phyloP scores from a whole-genome alignment of 1,284 basidiomycete species.

The Ustilago loliicola region DNA sequence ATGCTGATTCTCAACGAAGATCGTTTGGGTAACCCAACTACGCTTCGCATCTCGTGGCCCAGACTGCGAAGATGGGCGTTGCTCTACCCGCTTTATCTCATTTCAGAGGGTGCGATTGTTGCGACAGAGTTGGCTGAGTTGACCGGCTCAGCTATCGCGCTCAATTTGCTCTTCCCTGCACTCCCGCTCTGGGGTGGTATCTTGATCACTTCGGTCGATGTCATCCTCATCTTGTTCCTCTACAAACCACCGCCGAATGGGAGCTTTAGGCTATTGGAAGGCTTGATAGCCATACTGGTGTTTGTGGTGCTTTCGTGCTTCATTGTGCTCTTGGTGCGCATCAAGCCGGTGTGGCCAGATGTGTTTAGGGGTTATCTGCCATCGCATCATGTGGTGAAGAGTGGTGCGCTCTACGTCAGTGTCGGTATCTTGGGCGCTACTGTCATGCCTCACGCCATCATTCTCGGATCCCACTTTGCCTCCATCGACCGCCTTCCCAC shows the following conservation, averaged over 20 bases:
- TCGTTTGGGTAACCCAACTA: slow-evolving; percentile 61
- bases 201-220: slow-evolving; percentile 85
- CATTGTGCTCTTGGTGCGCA: slow-evolving; percentile 81
- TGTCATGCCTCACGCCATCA: slow-evolving; percentile 87
- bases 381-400: slow-evolving; percentile 75
- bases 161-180: slow-evolving; percentile 83
- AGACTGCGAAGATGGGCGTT: slow-evolving; percentile 73
- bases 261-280: slow-evolving; percentile 75
- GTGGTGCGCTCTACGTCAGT: slow-evolving; percentile 80
- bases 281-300: slow-evolving; percentile 77
- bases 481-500: slow-evolving; percentile 57
- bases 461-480: slow-evolving; percentile 81
- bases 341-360: slow-evolving; percentile 81
- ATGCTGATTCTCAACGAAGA: slow-evolving; percentile 58
- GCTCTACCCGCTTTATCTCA: slow-evolving; percentile 73
- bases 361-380: slow-evolving; percentile 90
- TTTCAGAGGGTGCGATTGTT: slow-evolving; percentile 82
- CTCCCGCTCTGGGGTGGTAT: slow-evolving; percentile 74
- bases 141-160: slow-evolving; percentile 82
- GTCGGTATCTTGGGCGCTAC: slow-evolving; percentile 76
- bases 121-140: slow-evolving; percentile 76
- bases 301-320: slow-evolving; percentile 77
- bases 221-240: slow-evolving; percentile 77
- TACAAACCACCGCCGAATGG: slow-evolving; percentile 70
- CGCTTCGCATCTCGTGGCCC: slow-evolving; percentile 81